Conservation (phyloP, 179 eudicot genomes). For the Corrigiola litoralis region DNA sequence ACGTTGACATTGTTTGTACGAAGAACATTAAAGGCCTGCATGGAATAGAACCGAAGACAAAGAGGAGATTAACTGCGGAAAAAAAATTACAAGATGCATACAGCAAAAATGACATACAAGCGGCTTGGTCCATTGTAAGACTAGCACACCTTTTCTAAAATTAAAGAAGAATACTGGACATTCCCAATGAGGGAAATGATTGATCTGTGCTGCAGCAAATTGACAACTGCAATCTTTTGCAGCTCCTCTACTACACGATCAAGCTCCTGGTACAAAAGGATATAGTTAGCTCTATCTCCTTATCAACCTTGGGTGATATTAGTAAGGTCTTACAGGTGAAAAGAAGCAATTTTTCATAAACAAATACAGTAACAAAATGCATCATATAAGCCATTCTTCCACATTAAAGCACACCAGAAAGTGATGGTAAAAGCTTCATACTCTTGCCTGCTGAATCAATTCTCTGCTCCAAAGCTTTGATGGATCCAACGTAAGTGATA, state of each 20-base stretch:
- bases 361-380: not conserved
- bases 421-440: slow-evolving; percentile 26
- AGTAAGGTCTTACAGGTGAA: not conserved
- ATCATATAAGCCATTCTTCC: not conserved
- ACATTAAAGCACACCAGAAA: not conserved
- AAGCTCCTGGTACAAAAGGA: slow-evolving; percentile 53
- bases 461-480: slow-evolving; percentile 99
- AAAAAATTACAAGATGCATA: not conserved
- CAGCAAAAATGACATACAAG: not conserved
- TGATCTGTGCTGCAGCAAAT: slow-evolving; percentile 78
- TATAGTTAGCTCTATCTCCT: not conserved
- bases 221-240: slow-evolving; percentile 82
- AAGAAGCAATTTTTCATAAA: no score
- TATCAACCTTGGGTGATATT: not conserved
- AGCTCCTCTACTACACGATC: slow-evolving; percentile 88
- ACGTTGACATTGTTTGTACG: slow-evolving; percentile 70
- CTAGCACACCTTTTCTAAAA: slow-evolving; percentile 67
- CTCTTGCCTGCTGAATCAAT: slow-evolving; percentile 94
- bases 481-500: slow-evolving; percentile 89
- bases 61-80: not conserved
- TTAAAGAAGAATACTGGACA: slow-evolving; percentile 80
- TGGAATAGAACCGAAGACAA: slow-evolving; percentile 1
- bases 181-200: slow-evolving; percentile 92
- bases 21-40: slow-evolving; percentile 79
- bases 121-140: not conserved